Evolutionary conservation across 2,329 filamentous ascomycete species (phyloP).

Genomic region (Plectosphaerella sp.): DNA sequence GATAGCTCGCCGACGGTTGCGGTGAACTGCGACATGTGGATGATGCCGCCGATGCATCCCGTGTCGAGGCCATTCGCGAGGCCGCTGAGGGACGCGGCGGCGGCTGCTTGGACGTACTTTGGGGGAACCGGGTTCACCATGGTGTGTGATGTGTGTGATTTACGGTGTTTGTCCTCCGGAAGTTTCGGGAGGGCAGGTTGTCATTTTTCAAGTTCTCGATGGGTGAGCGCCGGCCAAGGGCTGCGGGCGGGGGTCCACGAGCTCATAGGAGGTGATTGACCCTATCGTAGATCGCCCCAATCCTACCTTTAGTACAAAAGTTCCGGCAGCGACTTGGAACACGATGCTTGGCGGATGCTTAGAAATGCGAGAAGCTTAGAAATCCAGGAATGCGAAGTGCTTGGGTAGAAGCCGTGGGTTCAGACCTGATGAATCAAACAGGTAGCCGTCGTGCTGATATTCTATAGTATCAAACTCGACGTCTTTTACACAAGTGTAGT

Average conservation of each 20-base stretch:
- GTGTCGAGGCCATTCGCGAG: constrained; percentile 26
- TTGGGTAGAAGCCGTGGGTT: too few relatives aligned
- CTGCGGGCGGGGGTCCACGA: too few relatives aligned
- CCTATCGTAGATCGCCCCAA: too few relatives aligned
- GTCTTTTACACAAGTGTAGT: too few relatives aligned
- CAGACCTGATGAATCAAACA: too few relatives aligned
- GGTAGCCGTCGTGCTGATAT: too few relatives aligned
- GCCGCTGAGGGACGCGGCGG: constrained; percentile 2
- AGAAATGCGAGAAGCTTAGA: neutral
- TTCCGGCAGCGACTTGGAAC: neutral
- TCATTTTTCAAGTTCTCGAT: too few relatives aligned
- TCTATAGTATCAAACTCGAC: too few relatives aligned
- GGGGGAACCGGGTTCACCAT: neutral
- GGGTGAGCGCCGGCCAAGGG: too few relatives aligned
- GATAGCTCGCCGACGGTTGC: constrained; percentile 40
- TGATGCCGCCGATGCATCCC: constrained; percentile 27
- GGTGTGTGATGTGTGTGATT: neutral
- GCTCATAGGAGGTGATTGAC: too few relatives aligned
- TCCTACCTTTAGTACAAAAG: too few relatives aligned
- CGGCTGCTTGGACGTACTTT: constrained; percentile 3
- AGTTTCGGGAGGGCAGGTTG: neutral
- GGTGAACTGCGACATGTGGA: constrained; percentile 25
- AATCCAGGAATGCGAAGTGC: neutral
- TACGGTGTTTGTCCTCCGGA: neutral
- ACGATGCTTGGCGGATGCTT: neutral